Evolutionary conservation across 2,329 filamentous ascomycete species (phyloP), one percentile per base, ranked within the genome.

Genomic region (Ceratocystis huliohia): DNA sequence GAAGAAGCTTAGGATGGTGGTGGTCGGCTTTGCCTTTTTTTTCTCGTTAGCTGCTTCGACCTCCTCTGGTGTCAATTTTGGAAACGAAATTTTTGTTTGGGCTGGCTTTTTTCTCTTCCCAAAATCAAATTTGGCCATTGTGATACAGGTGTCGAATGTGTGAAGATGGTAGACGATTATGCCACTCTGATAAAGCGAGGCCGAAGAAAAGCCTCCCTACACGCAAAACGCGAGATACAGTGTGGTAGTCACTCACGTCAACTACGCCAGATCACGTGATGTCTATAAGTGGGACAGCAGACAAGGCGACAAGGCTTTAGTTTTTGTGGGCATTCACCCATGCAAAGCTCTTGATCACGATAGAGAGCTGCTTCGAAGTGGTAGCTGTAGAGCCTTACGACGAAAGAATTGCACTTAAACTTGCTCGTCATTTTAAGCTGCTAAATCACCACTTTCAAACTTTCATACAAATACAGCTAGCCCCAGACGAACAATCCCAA

Each of bases 1-100:
- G 73, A 91, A 91, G 74, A 90, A 91, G 69, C 76, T 89, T 15
- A 90, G 75, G 41, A 91, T 90, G 69, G 85, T 90, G 5, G 80
- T 78, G 71, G 89, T 89, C 0, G 77, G 76, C 48, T 76, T 77
- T 22, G 71, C 70, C 2, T 77, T 72, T 63, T 75, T 77, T 70
- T 75, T 76, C n/a, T 66, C 66, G 17, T 63, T 65, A 15, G 64
- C 64, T 8, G 65, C 66, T 41, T 68, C 59, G 44, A 64, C 64
- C 50, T 68, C 33, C 45, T 65, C 66, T 15, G 61, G 37, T 22
- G 72, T 67, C 1, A 68, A 53, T 41, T 68, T 66, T 7, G 63
- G 48, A n/a, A 68, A 65, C 4, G 63, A 4, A 13, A 66, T 41
- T 45, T 65, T 66, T 50, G 67, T 66, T 45, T 68, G 66, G 3